Percentiles rank a stretch among this genome's conserved stretches.
These are phyloP conservation scores for Saprolegnia parasitica DNA, from an alignment of 352 stramenopile genomes.

Conservation along the genomic window DNA sequence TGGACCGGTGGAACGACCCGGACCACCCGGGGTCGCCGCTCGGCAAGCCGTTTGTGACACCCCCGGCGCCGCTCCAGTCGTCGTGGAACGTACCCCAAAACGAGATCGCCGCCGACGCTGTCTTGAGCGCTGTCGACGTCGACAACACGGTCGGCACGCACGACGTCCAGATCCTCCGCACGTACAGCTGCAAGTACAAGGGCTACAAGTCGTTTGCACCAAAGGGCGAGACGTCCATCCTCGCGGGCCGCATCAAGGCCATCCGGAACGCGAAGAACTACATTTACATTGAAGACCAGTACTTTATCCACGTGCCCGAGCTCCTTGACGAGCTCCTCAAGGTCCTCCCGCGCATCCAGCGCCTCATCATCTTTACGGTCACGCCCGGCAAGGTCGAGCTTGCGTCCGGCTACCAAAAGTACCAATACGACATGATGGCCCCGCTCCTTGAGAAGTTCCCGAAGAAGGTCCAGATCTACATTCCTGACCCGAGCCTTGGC, in stretches of 20 bases:
- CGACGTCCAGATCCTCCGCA: slow-evolving; percentile 53
- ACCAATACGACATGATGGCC: slow-evolving; percentile 49
- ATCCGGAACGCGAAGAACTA: slow-evolving; percentile 54
- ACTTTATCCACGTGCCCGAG: slow-evolving; percentile 49
- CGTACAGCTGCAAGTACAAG: slow-evolving; percentile 50
- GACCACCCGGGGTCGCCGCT: neutral
- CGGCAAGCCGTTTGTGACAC: slow-evolving; percentile 8
- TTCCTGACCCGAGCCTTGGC: slow-evolving; percentile 34
- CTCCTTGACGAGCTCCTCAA: slow-evolving; percentile 43
- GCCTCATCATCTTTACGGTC: slow-evolving; percentile 44
- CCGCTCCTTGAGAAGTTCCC: slow-evolving; percentile 41
- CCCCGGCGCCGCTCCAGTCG: neutral
- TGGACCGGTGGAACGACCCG: slow-evolving; percentile 44
- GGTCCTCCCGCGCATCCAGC: slow-evolving; percentile 42
- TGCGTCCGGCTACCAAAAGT: slow-evolving; percentile 42
- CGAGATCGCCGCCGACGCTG: neutral
- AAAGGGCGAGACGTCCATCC: slow-evolving; percentile 44
- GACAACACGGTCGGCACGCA: slow-evolving; percentile 26
- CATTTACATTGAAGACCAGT: slow-evolving; percentile 68
- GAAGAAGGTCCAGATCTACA: slow-evolving; percentile 51
- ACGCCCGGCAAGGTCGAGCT: slow-evolving; percentile 31
- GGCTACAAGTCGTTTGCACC: slow-evolving; percentile 50
- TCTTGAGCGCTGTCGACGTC: slow-evolving; percentile 8
- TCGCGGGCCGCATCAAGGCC: slow-evolving; percentile 47
- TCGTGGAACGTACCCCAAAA: slow-evolving; percentile 7